These are phyloP conservation scores for Helenozyma rhizophorensis DNA, from an alignment of 805 yeast genomes.

Conservation along the genomic window DNA sequence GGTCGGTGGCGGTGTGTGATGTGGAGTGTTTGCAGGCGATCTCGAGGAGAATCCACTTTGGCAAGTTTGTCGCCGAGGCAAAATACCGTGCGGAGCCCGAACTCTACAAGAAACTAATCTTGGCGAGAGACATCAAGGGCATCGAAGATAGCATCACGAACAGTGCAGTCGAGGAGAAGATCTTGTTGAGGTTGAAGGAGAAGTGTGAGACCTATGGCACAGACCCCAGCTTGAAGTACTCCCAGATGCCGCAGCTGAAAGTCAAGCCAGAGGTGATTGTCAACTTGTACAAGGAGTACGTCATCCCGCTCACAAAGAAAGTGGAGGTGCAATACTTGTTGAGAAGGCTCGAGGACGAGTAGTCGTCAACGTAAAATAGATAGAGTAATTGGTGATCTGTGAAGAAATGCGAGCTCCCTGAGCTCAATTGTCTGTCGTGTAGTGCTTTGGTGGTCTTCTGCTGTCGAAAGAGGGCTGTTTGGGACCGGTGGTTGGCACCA, in stretches of 20 bases:
- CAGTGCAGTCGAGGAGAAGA: constrained; percentile 77
- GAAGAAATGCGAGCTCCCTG: too few relatives aligned
- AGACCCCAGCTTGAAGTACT: constrained; percentile 74
- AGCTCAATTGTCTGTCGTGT: too few relatives aligned
- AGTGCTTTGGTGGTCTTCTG: too few relatives aligned
- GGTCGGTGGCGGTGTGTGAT: constrained; percentile 81
- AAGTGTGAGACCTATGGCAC: constrained; percentile 87
- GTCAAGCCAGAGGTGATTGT: constrained; percentile 82
- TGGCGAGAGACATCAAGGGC: constrained; percentile 60
- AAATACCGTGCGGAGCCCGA: constrained; percentile 71
- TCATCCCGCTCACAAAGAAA: constrained; percentile 90
- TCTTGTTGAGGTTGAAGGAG: constrained; percentile 67
- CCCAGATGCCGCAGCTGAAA: constrained; percentile 66
- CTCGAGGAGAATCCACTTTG: constrained; percentile 92
- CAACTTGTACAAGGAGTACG: constrained; percentile 75
- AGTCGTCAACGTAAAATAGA: too few relatives aligned
- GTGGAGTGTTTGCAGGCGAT: constrained; percentile 84
- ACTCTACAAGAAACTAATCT: constrained; percentile 59
- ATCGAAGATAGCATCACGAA: constrained; percentile 83
- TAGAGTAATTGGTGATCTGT: too few relatives aligned
- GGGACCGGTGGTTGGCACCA: too few relatives aligned
- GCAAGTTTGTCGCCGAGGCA: constrained; percentile 96
- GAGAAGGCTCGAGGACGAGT: constrained; percentile 45
- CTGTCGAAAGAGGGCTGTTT: too few relatives aligned
- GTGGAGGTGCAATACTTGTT: constrained; percentile 91